Conservation (phyloP, 2,329 filamentous ascomycete genomes). For the Aspergillus proliferans region DNA sequence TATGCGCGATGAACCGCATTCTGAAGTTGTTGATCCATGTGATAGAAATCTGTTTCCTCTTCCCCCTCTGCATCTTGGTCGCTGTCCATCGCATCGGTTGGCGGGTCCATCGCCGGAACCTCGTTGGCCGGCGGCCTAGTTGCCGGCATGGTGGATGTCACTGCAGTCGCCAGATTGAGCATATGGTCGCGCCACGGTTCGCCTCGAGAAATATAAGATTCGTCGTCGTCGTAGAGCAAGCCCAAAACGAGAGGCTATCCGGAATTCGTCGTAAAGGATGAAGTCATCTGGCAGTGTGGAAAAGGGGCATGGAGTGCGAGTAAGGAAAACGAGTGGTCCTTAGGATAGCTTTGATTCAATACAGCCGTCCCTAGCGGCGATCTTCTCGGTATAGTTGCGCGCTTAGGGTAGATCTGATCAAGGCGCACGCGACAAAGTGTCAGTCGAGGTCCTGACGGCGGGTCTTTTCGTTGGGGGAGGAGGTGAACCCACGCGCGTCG, state of each 20-base stretch:
- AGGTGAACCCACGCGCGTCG: not conserved
- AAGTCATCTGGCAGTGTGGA: slow-evolving; percentile 21
- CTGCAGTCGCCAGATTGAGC: slow-evolving; percentile 33
- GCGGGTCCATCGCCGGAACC: slow-evolving; percentile 27
- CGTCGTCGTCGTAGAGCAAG: slow-evolving; percentile 10
- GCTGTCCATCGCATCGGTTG: slow-evolving; percentile 32
- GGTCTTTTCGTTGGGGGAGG: not conserved
- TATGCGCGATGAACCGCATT: slow-evolving; percentile 33
- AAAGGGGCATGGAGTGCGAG: slow-evolving; percentile 20
- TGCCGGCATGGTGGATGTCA: slow-evolving; percentile 36
- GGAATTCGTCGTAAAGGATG: slow-evolving; percentile 18
- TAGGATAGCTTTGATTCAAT: slow-evolving; percentile 8
- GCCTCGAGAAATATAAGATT: slow-evolving; percentile 4
- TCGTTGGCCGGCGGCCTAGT: slow-evolving; percentile 34
- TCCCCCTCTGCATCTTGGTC: slow-evolving; percentile 42
- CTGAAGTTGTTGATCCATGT: slow-evolving; percentile 35
- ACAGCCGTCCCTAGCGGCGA: not conserved
- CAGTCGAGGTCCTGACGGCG: not conserved
- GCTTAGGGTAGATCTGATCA: not conserved
- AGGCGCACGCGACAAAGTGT: not conserved
- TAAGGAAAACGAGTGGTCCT: slow-evolving; percentile 8
- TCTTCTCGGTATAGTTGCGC: not conserved
- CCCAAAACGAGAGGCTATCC: slow-evolving; percentile 22
- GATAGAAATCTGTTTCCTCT: slow-evolving; percentile 37
- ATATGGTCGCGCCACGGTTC: slow-evolving; percentile 4